Evolutionary conservation across 2,329 filamentous ascomycete genomes (phyloP), one percentile per base, ranked within the genome.

Genomic region (Hymenoscyphus fraxineus): DNA sequence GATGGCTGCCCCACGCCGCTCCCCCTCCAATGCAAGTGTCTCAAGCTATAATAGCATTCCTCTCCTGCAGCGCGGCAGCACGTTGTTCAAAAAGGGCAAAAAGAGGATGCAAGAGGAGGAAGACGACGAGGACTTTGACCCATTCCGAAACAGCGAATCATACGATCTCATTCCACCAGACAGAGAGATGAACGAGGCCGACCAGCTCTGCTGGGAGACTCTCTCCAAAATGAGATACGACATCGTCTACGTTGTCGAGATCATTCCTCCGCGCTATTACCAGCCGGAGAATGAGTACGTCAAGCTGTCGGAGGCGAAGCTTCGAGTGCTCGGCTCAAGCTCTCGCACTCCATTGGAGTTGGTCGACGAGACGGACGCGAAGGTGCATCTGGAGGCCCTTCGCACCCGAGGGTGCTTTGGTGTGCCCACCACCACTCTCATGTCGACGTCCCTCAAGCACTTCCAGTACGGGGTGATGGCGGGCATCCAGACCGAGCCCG

Each of bases 221-320:
- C 72, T 72, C 15, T 67, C 69, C 32, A 69, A 58, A 6, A 63
- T 74, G 12, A 68, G 69, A 27, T 75, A 73, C 58, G 73, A 75
- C 65, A 68, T 75, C 44, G 65, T 74, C 13, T 76, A 76, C 59
- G 68, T 64, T 32, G 67, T 67, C n/a, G 64, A 68, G 40, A 38
- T 69, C 16, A 57, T 58, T 47, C 65, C 65, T 60, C 15, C 61
- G 61, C 58, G 65, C 61, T 51, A 66, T 7, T 56, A 65, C 10
- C 67, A 69, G 60, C 64, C 70, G 41, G 65, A 70, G 10, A 58
- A 70, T 22, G 68, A 69, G 59, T 64, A 71, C 47, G 40, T 62
- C 27, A 40, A 41, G n/a, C 47, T 60, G 19, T 64, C 67, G 57
- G 69, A 66, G 3, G 58, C 74, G 40, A 60, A 66, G 12, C 71